Evolutionary conservation across 768 basidiomycete species (phyloP), one percentile per base, ranked within the genome.

Genomic region (Termitomyces titanicus): DNA sequence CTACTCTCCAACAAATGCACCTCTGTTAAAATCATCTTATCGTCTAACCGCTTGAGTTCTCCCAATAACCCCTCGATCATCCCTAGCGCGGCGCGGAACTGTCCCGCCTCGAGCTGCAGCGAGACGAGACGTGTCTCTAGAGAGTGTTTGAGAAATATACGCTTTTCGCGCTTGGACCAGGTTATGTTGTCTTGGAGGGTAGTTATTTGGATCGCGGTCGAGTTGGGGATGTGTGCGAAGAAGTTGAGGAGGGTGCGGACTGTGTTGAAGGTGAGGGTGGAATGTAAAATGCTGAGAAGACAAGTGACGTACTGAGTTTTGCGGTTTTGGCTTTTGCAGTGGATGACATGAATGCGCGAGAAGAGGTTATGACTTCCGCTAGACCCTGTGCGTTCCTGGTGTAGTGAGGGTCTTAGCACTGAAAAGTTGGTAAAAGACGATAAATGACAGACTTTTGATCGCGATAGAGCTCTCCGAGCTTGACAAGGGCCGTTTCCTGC

Each of bases 271-370:
- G 2, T 12, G 24, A 33, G 7, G 48, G 34, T 46, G 33, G 31
- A 31, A 22, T 22, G 56, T 27, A 38, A 20, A 37, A n/a, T n/a
- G n/a, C n/a, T n/a, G n/a, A 34, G 17, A 20, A 50, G 29, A 8
- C 18, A 2, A 24, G 11, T n/a, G 65, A 53, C 86, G 62, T 58
- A 94, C 94, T 96, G 60, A 98, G 84, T 74, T 96, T 96, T 3
- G 94, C 94, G 0, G 96, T 97, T 72, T 98, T 97, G 1, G 94
- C 95, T 72, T 98, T 98, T 15, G 95, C 95, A 0, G 93, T 91
- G n/a, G 89, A 88, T 0, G 91, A 86, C 82, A 96, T 91, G 76
- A 95, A 94, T 0, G 83, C 78, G 47, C 94, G 77, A 0, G 92
- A 93, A 25, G 88, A 78, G 0, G 85, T 89, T 53, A 97, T 91